phyloP scores from a whole-genome alignment of 768 basidiomycete species.

The Boletus vermiculosoides region DNA sequence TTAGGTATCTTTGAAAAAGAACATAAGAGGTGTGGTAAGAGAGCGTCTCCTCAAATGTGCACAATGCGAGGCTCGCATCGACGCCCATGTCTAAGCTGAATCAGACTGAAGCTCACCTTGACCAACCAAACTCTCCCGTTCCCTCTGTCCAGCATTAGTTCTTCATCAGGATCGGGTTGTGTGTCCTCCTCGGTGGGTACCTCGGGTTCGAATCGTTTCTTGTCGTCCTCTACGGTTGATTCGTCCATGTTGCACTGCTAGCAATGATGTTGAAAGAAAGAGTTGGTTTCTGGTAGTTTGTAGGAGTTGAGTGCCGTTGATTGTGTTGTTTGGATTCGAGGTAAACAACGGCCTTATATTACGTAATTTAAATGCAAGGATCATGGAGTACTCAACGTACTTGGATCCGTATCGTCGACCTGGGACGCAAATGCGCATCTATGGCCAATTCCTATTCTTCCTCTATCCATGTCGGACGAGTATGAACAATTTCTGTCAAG shows the following conservation, averaged over 20 bases:
- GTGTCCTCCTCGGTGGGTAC: conserved; percentile 56
- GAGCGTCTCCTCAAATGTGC: not conserved
- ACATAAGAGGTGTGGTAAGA: conserved; percentile 7
- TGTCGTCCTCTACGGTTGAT: conserved; percentile 53
- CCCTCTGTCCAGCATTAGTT: conserved; percentile 73
- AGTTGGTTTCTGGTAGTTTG: not conserved
- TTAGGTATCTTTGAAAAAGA: conserved; percentile 65
- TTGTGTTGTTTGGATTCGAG: not conserved
- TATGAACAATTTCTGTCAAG: conserved; percentile 79
- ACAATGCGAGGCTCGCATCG: not conserved
- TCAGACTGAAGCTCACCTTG: conserved; percentile 54
- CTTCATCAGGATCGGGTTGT: conserved; percentile 79
- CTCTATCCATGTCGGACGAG: conserved; percentile 93
- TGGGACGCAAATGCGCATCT: conserved; percentile 91
- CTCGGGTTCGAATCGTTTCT: conserved; percentile 68
- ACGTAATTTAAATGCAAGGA: too few relatives aligned
- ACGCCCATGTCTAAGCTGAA: not conserved
- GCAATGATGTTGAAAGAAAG: not conserved
- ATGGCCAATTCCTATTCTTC: conserved; percentile 98
- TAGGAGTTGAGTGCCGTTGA: not conserved
- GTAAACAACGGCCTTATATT: not conserved
- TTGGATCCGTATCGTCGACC: conserved; percentile 60
- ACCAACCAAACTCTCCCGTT: conserved; percentile 82
- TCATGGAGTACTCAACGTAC: too few relatives aligned
- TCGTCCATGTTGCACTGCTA: conserved; percentile 32